These are phyloP conservation scores for Haberlea rhodopensis DNA, from an alignment of 257 asterid species.

Conservation along the genomic window DNA sequence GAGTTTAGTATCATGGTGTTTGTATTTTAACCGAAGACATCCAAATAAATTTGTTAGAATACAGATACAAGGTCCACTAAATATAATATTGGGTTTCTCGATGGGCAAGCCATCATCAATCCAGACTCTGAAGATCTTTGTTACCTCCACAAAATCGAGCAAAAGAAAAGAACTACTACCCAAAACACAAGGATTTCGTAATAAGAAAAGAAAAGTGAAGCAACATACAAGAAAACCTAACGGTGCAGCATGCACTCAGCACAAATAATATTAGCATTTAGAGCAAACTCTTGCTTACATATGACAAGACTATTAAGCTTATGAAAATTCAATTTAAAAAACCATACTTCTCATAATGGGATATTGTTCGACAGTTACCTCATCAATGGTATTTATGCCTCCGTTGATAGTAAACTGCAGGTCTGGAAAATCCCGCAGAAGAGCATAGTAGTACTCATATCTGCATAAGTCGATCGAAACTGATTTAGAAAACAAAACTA, in stretches of 20 bases:
- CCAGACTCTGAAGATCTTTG: neutral
- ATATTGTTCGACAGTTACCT: slow-evolving; percentile 48
- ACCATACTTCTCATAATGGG: slow-evolving; percentile 7
- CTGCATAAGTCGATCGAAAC: slow-evolving; percentile 38
- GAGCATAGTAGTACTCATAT: slow-evolving; percentile 92
- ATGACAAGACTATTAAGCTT: neutral
- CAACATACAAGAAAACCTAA: neutral
- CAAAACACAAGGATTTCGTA: slow-evolving; percentile 2
- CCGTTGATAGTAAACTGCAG: slow-evolving; percentile 89
- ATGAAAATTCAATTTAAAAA: slow-evolving; percentile 15
- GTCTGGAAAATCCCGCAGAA: slow-evolving; percentile 95
- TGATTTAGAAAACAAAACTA: slow-evolving; percentile 18
- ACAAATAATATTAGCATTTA: slow-evolving; percentile 1
- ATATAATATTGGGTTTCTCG: neutral
- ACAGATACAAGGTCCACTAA: neutral
- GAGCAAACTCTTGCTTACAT: slow-evolving; percentile 3
- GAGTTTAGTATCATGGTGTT: neutral
- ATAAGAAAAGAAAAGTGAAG: neutral
- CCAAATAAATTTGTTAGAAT: neutral
- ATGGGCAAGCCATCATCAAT: neutral
- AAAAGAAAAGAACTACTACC: neutral
- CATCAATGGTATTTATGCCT: slow-evolving; percentile 80
- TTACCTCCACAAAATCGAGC: neutral
- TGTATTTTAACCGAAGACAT: neutral
- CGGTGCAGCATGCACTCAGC: slow-evolving; percentile 16